These are phyloP conservation scores for Collybiopsis luxurians DNA, from an alignment of 768 basidiomycete genomes.

Conservation along the genomic window DNA sequence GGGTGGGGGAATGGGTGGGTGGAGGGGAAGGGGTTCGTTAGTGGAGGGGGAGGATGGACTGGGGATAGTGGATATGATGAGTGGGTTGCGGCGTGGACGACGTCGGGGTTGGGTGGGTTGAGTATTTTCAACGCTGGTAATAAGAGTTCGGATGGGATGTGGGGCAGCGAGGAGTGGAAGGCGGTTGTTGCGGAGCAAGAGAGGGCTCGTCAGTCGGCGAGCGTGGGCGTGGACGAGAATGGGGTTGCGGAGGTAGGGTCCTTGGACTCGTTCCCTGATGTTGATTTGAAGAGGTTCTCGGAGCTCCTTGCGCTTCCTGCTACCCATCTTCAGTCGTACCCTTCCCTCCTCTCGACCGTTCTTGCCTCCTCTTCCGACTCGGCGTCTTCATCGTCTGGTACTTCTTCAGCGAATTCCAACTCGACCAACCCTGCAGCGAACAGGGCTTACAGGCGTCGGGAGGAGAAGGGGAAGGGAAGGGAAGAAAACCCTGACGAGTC, in stretches of 20 bases:
- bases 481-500: constrained; percentile 80
- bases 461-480: constrained; percentile 11
- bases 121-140: neutral
- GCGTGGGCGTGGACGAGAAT: constrained; percentile 73
- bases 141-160: neutral
- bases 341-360: constrained; percentile 81
- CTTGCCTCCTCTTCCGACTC: no score
- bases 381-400: no score
- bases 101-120: neutral
- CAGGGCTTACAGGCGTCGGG: neutral
- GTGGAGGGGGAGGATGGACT: neutral
- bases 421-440: neutral
- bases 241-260: no score
- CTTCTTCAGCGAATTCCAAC: no score
- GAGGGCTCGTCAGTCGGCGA: constrained; percentile 82
- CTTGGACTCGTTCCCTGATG: no score
- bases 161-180: constrained; percentile 2
- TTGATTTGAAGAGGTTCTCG: constrained; percentile 76
- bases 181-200: neutral
- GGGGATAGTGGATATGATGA: no score
- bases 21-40: neutral
- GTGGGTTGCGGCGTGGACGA: neutral
- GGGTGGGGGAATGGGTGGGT: neutral
- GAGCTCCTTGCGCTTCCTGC: constrained; percentile 76
- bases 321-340: constrained; percentile 82